A percentile compares a stretch with the other conserved stretches of the same genome.
Evolutionary conservation across 331 rosid species (phyloP).

Genomic region (Arachis monticola): DNA sequence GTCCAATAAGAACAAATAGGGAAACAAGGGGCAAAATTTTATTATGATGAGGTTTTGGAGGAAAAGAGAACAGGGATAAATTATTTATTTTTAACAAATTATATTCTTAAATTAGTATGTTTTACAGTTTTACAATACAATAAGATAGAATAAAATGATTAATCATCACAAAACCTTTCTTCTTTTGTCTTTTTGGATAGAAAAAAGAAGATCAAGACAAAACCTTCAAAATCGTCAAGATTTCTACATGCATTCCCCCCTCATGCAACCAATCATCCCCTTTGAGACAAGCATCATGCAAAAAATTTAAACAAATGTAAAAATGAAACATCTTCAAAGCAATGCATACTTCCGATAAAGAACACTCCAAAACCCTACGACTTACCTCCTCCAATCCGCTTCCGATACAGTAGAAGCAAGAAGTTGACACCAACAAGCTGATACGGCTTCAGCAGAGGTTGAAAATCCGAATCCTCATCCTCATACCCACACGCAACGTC

Average conservation of each 20-base stretch:
- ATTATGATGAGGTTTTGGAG: not conserved
- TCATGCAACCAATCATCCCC: not conserved
- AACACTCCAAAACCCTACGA: conserved; percentile 25
- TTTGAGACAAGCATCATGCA: no score
- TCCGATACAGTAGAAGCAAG: conserved; percentile 82
- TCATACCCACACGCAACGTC: conserved; percentile 76
- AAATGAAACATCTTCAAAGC: not conserved
- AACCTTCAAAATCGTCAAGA: not conserved
- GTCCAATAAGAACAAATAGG: conserved; percentile 20
- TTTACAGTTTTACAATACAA: no score
- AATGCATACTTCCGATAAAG: not conserved
- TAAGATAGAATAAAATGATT: not conserved
- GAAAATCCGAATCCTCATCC: conserved; percentile 83
- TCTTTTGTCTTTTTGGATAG: no score
- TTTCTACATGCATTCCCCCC: not conserved
- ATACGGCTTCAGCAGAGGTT: conserved; percentile 91
- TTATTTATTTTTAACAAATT: no score
- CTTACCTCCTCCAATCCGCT: conserved; percentile 92
- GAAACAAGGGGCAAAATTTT: not conserved
- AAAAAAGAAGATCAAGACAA: no score
- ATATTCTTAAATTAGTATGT: not conserved
- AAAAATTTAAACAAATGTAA: not conserved
- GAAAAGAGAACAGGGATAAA: not conserved
- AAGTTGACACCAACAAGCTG: conserved; percentile 97
- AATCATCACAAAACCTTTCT: not conserved